Conservation (phyloP, 768 basidiomycete genomes). For the Trametes elegans region DNA sequence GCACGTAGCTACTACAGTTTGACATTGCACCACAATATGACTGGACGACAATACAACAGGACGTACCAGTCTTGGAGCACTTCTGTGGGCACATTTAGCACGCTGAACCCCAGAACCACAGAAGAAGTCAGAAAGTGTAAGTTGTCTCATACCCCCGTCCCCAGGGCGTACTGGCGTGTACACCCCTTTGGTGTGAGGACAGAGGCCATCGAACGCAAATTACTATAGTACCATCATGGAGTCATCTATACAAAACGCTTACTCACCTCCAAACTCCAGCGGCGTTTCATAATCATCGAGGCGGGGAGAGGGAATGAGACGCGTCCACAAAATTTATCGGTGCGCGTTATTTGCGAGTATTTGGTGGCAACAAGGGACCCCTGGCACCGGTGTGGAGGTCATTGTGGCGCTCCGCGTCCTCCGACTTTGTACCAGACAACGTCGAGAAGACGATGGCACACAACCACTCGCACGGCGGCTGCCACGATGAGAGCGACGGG, state of each 20-base stretch:
- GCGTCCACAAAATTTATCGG: background rate
- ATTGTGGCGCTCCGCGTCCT: no score
- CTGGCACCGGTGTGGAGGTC: no score
- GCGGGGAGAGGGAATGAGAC: no score
- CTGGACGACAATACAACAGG: no score
- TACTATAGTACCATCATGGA: slow-evolving; percentile 69
- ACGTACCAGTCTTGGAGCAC: no score
- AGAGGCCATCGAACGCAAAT: slow-evolving; percentile 84
- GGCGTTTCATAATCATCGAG: background rate
- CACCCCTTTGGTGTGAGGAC: slow-evolving; percentile 64
- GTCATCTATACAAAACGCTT: slow-evolving; percentile 14
- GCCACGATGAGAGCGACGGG: slow-evolving; percentile 53
- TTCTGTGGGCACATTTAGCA: no score
- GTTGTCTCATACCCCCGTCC: slow-evolving; percentile 71
- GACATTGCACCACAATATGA: no score
- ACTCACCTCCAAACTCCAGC: slow-evolving; percentile 24
- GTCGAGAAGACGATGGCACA: slow-evolving; percentile 45
- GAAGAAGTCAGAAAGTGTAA: slow-evolving; percentile 42
- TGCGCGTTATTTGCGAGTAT: slow-evolving; percentile 2
- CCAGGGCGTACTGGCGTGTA: slow-evolving; percentile 75
- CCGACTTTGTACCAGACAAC: background rate
- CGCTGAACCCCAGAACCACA: no score
- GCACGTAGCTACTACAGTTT: no score
- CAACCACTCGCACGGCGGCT: slow-evolving; percentile 50
- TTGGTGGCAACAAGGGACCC: slow-evolving; percentile 3